Evolutionary conservation across 805 yeast genomes (phyloP), one percentile per base, ranked within the genome.

Genomic region (Diddensiella caesifluorescens): DNA sequence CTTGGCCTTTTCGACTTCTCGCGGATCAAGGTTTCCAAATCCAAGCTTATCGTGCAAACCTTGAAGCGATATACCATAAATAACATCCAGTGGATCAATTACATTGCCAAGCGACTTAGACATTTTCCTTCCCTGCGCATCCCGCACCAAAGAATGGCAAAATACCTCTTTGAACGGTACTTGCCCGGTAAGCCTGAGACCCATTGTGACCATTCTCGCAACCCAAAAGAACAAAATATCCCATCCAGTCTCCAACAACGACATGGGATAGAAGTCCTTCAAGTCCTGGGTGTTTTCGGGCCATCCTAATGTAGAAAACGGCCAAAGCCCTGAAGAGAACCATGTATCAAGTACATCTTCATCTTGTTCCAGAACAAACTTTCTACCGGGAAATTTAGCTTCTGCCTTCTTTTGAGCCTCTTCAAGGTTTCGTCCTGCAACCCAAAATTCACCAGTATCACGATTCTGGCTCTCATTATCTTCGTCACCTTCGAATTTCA

Each of bases 171-270:
- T 80, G 75, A 92, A 92, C 47, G 98, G 98, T 52, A 86, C 77
- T 45, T 79, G 69, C 39, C 96, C 97, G 20, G 95, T 86, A 64
- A 90, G 72, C 67, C 90, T 89, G 56, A 88, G 64, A 49, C 95
- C 92, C 60, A 92, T 70, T 69, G 90, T 74, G 51, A 90, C 82
- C 98, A 92, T 92, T 69, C 98, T 80, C 22, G 92, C 75, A 40
- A 92, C 97, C 98, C 98, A 92, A 83, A 92, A 92, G 78, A 92
- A 92, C 61, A 92, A 73, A 61, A 90, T 90, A 71, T 90, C 98
- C 98, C 98, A 92, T 56, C 98, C 98, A 39, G 98, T 92, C 69
- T 92, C 98, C 59, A 92, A 71, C 83, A 92, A 71, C 21, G 94
- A 80, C 80, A 88, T 82, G 53, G 98, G 97, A 60, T 78, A 82